A percentile compares a stretch with the other conserved stretches of the same genome.
Evolutionary conservation across 2,329 filamentous ascomycete genomes (phyloP).

Genomic region (Didymella lethalis): DNA sequence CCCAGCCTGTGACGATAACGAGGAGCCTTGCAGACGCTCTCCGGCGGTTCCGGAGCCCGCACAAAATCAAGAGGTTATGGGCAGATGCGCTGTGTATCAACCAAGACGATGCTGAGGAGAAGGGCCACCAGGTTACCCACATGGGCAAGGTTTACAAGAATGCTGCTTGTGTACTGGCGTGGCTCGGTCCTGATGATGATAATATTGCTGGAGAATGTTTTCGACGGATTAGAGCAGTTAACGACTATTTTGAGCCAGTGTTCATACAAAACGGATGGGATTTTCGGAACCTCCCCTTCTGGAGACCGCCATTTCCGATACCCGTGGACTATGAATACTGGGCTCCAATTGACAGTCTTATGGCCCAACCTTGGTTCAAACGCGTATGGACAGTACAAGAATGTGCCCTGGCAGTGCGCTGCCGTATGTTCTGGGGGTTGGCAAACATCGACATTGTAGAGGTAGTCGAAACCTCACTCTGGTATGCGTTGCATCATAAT

Average conservation of each 20-base stretch:
- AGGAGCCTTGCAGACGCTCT: background rate
- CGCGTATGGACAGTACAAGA: slow-evolving; percentile 2
- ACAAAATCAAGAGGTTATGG: background rate
- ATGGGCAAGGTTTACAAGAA: background rate
- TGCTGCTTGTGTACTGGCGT: background rate
- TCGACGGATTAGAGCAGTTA: background rate
- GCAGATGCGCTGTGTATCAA: slow-evolving; percentile 5
- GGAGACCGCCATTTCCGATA: too few relatives aligned
- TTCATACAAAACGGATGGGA: too few relatives aligned
- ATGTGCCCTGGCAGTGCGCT: background rate
- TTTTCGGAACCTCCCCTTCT: too few relatives aligned
- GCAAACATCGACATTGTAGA: background rate
- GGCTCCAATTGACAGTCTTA: background rate
- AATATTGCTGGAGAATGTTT: background rate
- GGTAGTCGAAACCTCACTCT: too few relatives aligned
- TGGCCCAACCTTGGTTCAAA: background rate
- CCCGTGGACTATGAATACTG: too few relatives aligned
- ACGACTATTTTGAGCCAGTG: background rate
- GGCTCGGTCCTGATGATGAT: background rate
- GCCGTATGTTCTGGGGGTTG: background rate
- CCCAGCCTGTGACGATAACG: background rate
- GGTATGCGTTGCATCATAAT: too few relatives aligned
- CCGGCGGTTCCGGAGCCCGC: background rate
- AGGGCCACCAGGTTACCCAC: background rate
- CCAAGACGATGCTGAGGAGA: background rate